A percentile compares a stretch with the other conserved stretches of the same genome.
These are phyloP conservation scores for Coniophora puteana DNA, from an alignment of 1,284 basidiomycete genomes.

Conservation along the genomic window DNA sequence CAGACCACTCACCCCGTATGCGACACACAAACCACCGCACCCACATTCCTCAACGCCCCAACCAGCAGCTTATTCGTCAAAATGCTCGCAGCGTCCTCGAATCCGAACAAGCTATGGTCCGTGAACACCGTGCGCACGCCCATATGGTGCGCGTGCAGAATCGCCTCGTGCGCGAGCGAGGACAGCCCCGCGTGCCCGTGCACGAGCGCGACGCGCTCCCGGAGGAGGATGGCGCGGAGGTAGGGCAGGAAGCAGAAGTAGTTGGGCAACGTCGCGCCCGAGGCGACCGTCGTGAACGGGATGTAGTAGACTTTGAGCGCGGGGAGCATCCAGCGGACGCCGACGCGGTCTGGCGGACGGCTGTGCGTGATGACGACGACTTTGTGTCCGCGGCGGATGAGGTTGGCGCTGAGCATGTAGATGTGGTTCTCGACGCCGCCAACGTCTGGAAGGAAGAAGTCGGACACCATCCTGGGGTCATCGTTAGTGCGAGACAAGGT, in stretches of 20 bases:
- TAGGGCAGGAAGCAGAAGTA: slow-evolving; percentile 93
- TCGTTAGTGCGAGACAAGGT: slow-evolving; percentile 6
- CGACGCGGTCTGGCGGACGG: slow-evolving; percentile 80
- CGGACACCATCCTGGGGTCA: slow-evolving; percentile 80
- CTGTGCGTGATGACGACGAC: slow-evolving; percentile 95
- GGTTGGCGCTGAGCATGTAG: slow-evolving; percentile 85
- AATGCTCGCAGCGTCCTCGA: slow-evolving; percentile 94
- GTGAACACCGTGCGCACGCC: slow-evolving; percentile 91
- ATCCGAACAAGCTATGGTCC: slow-evolving; percentile 95
- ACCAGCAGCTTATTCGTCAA: slow-evolving; percentile 95
- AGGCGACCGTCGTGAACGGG: slow-evolving; percentile 84
- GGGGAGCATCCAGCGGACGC: slow-evolving; percentile 84
- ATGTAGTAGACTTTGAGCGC: slow-evolving; percentile 94
- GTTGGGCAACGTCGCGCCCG: slow-evolving; percentile 90
- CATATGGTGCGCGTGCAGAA: slow-evolving; percentile 84
- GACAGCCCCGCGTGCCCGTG: slow-evolving; percentile 93
- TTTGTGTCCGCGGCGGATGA: slow-evolving; percentile 85
- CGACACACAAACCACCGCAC: slow-evolving; percentile 95
- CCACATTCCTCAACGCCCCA: slow-evolving; percentile 85
- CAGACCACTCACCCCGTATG: slow-evolving; percentile 76
- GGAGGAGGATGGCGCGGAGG: slow-evolving; percentile 82
- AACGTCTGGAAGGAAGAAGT: slow-evolving; percentile 95
- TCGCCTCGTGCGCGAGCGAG: slow-evolving; percentile 88
- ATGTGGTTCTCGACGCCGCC: slow-evolving; percentile 98
- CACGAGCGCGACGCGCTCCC: slow-evolving; percentile 85